Evolutionary conservation across 1,284 basidiomycete genomes (phyloP).

Genomic region (Trichosporon sp.): DNA sequence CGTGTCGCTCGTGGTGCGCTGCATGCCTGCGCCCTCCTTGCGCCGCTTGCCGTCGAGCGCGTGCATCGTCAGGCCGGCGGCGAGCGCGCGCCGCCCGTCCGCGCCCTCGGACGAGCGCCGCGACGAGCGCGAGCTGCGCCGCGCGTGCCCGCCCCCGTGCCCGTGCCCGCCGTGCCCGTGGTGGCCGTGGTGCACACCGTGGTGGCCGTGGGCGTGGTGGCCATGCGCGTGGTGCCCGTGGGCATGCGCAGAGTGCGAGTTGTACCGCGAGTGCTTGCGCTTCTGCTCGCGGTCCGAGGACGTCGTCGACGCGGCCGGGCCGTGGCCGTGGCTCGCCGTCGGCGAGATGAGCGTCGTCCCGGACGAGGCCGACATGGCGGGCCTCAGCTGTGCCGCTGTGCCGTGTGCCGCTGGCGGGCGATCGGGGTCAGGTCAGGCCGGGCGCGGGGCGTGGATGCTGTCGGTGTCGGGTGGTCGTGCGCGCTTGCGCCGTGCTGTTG

Average conservation of each 20-base stretch:
- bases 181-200: slow-evolving; percentile 11
- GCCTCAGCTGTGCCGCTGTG: not conserved
- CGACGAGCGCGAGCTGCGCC: slow-evolving; percentile 13
- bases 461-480: not conserved
- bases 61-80: slow-evolving; percentile 42
- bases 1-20: not conserved
- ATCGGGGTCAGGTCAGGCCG: too few species aligned
- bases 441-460: too few species aligned
- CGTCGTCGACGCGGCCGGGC: not conserved
- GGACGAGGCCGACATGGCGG: slow-evolving; percentile 39
- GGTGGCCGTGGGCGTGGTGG: slow-evolving; percentile 8
- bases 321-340: slow-evolving; percentile 14
- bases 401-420: too few species aligned
- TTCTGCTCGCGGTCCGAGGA: slow-evolving; percentile 9
- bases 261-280: not conserved
- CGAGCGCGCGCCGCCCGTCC: slow-evolving; percentile 39
- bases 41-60: slow-evolving; percentile 24
- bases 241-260: slow-evolving; percentile 7
- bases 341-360: slow-evolving; percentile 43
- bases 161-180: slow-evolving; percentile 8
- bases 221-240: slow-evolving; percentile 17
- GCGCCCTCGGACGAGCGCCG: slow-evolving; percentile 29
- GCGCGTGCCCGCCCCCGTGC: slow-evolving; percentile 3
- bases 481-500: not conserved
- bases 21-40: not conserved